These are phyloP conservation scores for Luzula sylvatica DNA, from an alignment of 176 grass and related monocot species.

Conservation along the genomic window DNA sequence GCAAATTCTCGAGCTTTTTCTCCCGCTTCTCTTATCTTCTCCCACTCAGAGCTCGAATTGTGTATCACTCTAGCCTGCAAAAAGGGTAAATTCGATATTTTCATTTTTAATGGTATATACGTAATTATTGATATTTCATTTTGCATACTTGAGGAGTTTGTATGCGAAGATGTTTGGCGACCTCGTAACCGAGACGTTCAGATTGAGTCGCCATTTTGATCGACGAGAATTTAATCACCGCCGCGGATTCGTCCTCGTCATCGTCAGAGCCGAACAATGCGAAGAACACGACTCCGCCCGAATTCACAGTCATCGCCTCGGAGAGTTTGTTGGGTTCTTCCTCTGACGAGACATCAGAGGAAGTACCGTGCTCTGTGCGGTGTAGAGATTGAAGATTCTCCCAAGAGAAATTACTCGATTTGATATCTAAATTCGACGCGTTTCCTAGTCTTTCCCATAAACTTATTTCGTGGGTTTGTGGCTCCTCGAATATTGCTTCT, in stretches of 20 bases:
- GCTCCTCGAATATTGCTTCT: conserved; percentile 7
- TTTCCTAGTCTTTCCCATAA: conserved; percentile 87
- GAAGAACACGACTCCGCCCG: conserved; percentile 95
- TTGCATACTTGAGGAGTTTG: background rate
- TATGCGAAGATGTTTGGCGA: conserved; percentile 73
- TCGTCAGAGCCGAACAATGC: conserved; percentile 46
- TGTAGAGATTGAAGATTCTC: conserved; percentile 65
- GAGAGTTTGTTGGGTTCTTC: conserved; percentile 77
- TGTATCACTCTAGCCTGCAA: conserved; percentile 77
- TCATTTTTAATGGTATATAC: background rate
- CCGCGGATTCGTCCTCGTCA: conserved; percentile 47
- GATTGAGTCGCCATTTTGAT: conserved; percentile 91
- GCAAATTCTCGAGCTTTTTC: conserved; percentile 62
- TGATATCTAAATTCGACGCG: conserved; percentile 49
- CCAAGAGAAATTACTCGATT: conserved; percentile 76
- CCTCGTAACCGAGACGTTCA: conserved; percentile 87
- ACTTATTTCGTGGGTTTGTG: conserved; percentile 55
- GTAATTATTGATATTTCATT: background rate
- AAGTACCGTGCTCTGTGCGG: conserved; percentile 76
- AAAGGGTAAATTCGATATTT: too few species aligned
- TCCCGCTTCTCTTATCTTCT: conserved; percentile 53
- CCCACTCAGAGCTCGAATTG: conserved; percentile 77
- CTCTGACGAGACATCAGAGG: conserved; percentile 59
- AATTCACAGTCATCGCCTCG: conserved; percentile 95
- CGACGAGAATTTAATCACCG: conserved; percentile 85